These are phyloP conservation scores for Agaricales sp. DNA, from an alignment of 1,284 basidiomycete species.

Conservation along the genomic window DNA sequence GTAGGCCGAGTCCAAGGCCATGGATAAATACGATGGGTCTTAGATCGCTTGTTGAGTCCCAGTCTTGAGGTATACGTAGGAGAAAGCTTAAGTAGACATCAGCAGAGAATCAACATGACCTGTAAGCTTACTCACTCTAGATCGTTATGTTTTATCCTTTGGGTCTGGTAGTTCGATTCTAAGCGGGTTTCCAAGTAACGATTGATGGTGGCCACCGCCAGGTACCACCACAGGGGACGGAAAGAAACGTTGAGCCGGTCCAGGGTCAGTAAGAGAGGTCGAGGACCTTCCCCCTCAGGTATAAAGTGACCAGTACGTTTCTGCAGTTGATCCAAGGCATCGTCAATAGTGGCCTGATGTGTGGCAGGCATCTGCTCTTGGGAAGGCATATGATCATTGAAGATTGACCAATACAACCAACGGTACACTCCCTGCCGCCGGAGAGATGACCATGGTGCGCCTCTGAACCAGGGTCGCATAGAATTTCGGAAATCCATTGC, in stretches of 20 bases:
- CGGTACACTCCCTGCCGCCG: slow-evolving; percentile 52
- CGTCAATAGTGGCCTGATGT: slow-evolving; percentile 42
- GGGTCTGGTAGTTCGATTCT: slow-evolving; percentile 34
- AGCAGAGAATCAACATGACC: background rate
- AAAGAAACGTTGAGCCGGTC: slow-evolving; percentile 64
- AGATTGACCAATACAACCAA: slow-evolving; percentile 85
- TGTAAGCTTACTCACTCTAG: slow-evolving; percentile 65
- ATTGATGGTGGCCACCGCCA: slow-evolving; percentile 48
- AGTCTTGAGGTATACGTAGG: slow-evolving; percentile 55
- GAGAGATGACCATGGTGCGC: slow-evolving; percentile 66
- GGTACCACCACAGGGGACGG: slow-evolving; percentile 70
- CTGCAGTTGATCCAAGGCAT: slow-evolving; percentile 55
- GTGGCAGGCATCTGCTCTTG: slow-evolving; percentile 34
- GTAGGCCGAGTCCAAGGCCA: slow-evolving; percentile 75
- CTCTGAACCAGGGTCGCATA: slow-evolving; percentile 68
- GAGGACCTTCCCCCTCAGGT: slow-evolving; percentile 49
- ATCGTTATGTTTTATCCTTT: slow-evolving; percentile 39
- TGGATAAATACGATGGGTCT: slow-evolving; percentile 80
- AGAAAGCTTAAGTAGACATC: slow-evolving; percentile 45
- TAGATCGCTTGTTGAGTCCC: slow-evolving; percentile 43
- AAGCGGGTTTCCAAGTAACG: slow-evolving; percentile 34
- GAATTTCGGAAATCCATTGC: slow-evolving; percentile 69
- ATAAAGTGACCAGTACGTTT: slow-evolving; percentile 63
- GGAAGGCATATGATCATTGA: slow-evolving; percentile 49
- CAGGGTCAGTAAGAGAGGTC: slow-evolving; percentile 65